phyloP scores from a whole-genome alignment of 31 red algal species.

The Odonthalia washingtoniensis region DNA sequence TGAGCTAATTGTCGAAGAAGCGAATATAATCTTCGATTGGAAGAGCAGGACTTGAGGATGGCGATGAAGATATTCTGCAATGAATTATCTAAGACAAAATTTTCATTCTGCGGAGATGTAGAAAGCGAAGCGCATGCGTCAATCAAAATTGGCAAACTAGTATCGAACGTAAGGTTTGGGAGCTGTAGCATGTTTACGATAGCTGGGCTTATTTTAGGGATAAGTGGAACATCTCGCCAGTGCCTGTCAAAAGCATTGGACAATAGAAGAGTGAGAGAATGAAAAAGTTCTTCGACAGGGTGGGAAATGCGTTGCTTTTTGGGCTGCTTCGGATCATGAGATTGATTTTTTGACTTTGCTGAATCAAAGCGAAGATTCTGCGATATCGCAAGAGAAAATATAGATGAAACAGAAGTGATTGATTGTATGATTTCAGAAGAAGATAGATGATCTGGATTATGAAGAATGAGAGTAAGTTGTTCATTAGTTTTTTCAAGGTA shows the following conservation, averaged over 20 bases:
- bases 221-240: not conserved
- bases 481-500: too few species aligned
- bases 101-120: not conserved
- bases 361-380: too few species aligned
- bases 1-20: not conserved
- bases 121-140: not conserved
- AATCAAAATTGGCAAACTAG: constrained; percentile 4
- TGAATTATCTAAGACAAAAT: not conserved
- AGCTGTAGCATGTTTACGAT: not conserved
- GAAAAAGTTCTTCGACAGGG: not conserved
- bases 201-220: not conserved
- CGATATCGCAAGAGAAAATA: too few species aligned
- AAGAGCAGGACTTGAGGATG: not conserved
- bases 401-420: too few species aligned
- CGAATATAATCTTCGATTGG: not conserved
- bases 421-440: too few species aligned
- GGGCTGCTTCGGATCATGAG: too few species aligned
- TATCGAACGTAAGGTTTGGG: not conserved
- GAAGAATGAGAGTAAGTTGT: too few species aligned
- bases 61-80: not conserved
- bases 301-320: too few species aligned
- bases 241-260: not conserved
- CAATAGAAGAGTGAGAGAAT: not conserved
- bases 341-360: too few species aligned
- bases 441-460: too few species aligned